phyloP scores from a whole-genome alignment of 495 filamentous ascomycete species.

The Margaritispora aquatica region DNA sequence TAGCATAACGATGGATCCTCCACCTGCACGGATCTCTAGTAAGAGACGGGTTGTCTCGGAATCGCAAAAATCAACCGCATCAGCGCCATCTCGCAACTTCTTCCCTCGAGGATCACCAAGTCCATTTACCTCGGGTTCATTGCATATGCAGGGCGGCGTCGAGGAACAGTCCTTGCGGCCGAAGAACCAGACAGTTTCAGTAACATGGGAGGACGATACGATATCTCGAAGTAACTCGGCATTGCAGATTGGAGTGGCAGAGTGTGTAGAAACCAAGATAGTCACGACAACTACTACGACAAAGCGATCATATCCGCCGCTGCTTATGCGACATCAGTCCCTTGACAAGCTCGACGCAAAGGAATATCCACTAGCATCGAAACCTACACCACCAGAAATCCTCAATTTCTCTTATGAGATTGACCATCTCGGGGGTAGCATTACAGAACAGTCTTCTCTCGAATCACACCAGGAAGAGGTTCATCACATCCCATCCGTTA shows the following conservation, averaged over 20 bases:
- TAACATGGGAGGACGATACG: slow-evolving; percentile 20
- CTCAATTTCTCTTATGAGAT: slow-evolving; percentile 68
- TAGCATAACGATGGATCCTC: slow-evolving; percentile 18
- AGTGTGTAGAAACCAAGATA: slow-evolving; percentile 55
- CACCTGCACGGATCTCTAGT: slow-evolving; percentile 1
- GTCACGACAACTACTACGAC: slow-evolving; percentile 95
- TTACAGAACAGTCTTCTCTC: neutral
- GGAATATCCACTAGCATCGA: slow-evolving; percentile 78
- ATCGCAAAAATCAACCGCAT: neutral
- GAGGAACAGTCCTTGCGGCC: slow-evolving; percentile 12
- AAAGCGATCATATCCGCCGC: slow-evolving; percentile 79
- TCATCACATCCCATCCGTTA: neutral
- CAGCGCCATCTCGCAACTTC: slow-evolving; percentile 6
- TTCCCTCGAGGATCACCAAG: slow-evolving; percentile 18
- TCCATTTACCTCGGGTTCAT: slow-evolving; percentile 19
- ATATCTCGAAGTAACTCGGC: slow-evolving; percentile 13
- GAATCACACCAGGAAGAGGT: neutral
- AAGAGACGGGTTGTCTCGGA: slow-evolving; percentile 10
- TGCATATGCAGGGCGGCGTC: slow-evolving; percentile 4
- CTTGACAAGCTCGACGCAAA: slow-evolving; percentile 75
- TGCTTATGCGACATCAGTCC: slow-evolving; percentile 70
- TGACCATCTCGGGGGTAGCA: slow-evolving; percentile 33
- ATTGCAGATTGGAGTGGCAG: slow-evolving; percentile 43
- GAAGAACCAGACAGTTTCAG: slow-evolving; percentile 13
- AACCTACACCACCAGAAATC: slow-evolving; percentile 71